phyloP scores from a whole-genome alignment of 2,329 filamentous ascomycete species.

The Penicillium oxalicum region DNA sequence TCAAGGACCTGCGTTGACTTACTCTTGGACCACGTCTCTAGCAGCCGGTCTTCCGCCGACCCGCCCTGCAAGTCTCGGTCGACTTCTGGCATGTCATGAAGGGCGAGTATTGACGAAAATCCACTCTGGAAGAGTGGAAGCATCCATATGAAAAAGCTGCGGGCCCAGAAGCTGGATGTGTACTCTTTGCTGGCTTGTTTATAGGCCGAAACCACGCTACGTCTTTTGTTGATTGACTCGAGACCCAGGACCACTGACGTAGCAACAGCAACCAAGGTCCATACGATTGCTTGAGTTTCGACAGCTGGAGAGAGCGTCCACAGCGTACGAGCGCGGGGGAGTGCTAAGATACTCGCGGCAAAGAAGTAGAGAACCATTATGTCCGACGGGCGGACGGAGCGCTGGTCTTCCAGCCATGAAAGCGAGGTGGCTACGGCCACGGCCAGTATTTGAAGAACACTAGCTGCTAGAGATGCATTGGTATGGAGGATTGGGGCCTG shows the following conservation, averaged over 20 bases:
- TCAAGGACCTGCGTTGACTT: neutral
- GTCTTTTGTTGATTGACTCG: slow-evolving; percentile 39
- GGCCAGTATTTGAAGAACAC: neutral
- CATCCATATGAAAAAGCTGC: slow-evolving; percentile 47
- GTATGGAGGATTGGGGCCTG: slow-evolving; percentile 2
- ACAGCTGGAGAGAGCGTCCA: slow-evolving; percentile 12
- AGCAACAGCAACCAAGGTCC: slow-evolving; percentile 27
- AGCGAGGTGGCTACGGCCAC: slow-evolving; percentile 1
- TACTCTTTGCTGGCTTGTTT: slow-evolving; percentile 40
- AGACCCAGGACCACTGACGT: slow-evolving; percentile 37
- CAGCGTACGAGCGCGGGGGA: slow-evolving; percentile 7
- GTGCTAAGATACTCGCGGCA: neutral
- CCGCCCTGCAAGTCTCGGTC: slow-evolving; percentile 17
- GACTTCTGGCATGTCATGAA: slow-evolving; percentile 39
- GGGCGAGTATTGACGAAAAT: slow-evolving; percentile 35
- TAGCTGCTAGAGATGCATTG: slow-evolving; percentile 1
- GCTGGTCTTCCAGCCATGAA: slow-evolving; percentile 13
- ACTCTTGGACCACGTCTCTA: slow-evolving; percentile 10
- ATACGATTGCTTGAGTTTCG: slow-evolving; percentile 5
- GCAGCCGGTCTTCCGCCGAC: slow-evolving; percentile 1
- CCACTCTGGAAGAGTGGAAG: slow-evolving; percentile 42
- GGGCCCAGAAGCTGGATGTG: slow-evolving; percentile 43
- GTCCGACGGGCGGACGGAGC: slow-evolving; percentile 7
- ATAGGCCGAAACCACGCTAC: slow-evolving; percentile 24
- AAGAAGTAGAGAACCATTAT: slow-evolving; percentile 9